Evolutionary conservation across 805 yeast genomes (phyloP).

Genomic region (Barnettozyma siamensis): DNA sequence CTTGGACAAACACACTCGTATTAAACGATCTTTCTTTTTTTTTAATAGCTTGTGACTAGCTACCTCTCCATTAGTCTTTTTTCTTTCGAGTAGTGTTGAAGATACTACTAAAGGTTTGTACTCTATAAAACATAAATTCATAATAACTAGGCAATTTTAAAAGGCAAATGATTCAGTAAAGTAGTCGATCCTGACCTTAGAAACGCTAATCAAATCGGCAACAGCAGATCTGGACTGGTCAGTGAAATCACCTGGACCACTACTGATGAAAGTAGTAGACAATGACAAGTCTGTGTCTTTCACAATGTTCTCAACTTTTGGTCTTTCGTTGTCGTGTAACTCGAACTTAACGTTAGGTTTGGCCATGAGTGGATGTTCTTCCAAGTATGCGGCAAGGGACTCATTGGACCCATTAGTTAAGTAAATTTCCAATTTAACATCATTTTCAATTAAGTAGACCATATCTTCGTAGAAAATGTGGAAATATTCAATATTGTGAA

Average conservation of each 20-base stretch:
- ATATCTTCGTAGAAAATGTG: conserved; percentile 44
- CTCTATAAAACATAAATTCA: neutral
- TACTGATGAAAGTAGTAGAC: conserved; percentile 46
- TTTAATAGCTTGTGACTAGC: no score
- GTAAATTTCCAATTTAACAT: conserved; percentile 17
- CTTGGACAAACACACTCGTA: no score
- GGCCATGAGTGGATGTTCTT: conserved; percentile 2
- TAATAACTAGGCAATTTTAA: neutral
- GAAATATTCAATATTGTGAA: conserved; percentile 45
- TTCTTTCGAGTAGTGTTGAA: no score
- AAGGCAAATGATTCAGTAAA: conserved; percentile 27
- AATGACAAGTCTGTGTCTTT: conserved; percentile 25
- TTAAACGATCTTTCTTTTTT: no score
- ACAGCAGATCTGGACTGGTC: conserved; percentile 50
- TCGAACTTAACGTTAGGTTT: conserved; percentile 4
- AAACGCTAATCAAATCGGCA: conserved; percentile 30
- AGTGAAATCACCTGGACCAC: conserved; percentile 58
- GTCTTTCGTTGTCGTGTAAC: conserved; percentile 11
- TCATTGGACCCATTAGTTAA: conserved; percentile 14
- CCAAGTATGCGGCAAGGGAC: neutral
- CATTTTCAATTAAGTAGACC: conserved; percentile 25
- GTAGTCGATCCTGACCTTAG: conserved; percentile 26
- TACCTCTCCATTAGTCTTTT: no score
- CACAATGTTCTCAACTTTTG: conserved; percentile 10
- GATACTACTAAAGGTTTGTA: no score